Evolutionary conservation across 2,329 filamentous ascomycete species (phyloP), one percentile per base, ranked within the genome.

Genomic region (Trichoderma semiorbis): DNA sequence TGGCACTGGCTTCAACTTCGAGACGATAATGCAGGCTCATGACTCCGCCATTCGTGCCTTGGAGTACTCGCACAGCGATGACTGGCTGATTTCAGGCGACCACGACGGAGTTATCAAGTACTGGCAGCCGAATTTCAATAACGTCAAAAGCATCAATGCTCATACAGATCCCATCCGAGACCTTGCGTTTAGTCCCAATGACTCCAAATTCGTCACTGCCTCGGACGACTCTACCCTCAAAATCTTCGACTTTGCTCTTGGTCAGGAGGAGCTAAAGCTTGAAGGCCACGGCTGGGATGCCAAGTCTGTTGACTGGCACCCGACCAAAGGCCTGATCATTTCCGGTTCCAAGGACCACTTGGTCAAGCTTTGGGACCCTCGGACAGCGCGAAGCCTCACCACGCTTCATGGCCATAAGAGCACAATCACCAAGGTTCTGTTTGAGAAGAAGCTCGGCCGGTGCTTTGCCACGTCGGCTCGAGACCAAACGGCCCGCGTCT

Each of bases 101-200:
- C 95, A 98, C 81, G 94, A 96, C 76, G 96, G 96, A 71, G 88
- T 96, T 74, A 92, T 99, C 82, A 98, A 98, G 84, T 99, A 99
- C 83, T 98, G 95, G 93, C 94, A 98, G 81, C 94, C 95, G 36
- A 99, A 98, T 81, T 98, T 99, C 84, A 98, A 99, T 86, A 98
- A 98, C 78, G 94, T 98, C 72, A 94, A 98, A 81, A 95, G 93
- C 68, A 93, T 99, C 69, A 91, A 95, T 79, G 96, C 94, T 7
- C 96, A 98, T 79, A 89, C 90, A 63, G 94, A 98, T 79, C 92
- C 95, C 6, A 93, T 99, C 73, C 88, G 96, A 77, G 96, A 98
- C 78, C 85, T 99, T 50, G 92, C 95, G 10, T 98, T 98, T 81
- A 93, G 94, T 72, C 96, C 96, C 1, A 97, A 92, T 74, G 96